Evolutionary conservation across 768 basidiomycete species (phyloP), one percentile per base, ranked within the genome.

Genomic region (Lyophyllum shimeji): DNA sequence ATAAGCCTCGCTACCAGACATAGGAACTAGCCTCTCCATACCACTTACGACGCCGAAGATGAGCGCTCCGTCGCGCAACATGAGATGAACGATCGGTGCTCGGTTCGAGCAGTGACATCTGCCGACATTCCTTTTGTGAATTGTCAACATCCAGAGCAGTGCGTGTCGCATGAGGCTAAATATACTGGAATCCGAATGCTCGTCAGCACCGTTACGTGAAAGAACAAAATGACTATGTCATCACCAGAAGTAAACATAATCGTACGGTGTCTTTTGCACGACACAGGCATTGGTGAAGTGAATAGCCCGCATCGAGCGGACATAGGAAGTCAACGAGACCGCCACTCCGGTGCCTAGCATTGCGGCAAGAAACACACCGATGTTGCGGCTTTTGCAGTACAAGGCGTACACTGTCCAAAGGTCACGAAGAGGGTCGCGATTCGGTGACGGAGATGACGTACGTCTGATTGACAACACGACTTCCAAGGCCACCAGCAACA

Each of bases 41-140:
- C 59, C 55, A 43, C 39, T 40, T 11, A 60, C n/a, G 8, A 25
- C 59, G 3, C 27, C 46, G 43, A 60, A 57, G 24, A 57, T 54
- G 47, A 40, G 54, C 3, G 52, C 50, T 15, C 55, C 55, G 21
- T 60, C 59, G 15, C 55, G 55, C 11, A 60, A 39, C 46, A 60
- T 45, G 1, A 60, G 43, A n/a, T 39, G 39, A 20, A 60, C 46
- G 7, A 56, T 9, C 20, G 59, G 59, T 2, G 31, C 27, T 13
- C 45, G 43, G n/a, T 31, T 24, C 40, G 31, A 29, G 4, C 27
- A 48, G n/a, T 45, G 56, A 2, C 17, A 31, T 24, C 42, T 39
- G 3, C 51, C 56, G 27, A 55, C 31, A 17, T 52, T 46, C 49
- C 50, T 53, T 27, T 43, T 55, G 33, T 56, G 29, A 29, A 29